A percentile compares a stretch with the other conserved stretches of the same genome.
phyloP scores from a whole-genome alignment of 768 basidiomycete genomes.

The Sarcodon sp. region DNA sequence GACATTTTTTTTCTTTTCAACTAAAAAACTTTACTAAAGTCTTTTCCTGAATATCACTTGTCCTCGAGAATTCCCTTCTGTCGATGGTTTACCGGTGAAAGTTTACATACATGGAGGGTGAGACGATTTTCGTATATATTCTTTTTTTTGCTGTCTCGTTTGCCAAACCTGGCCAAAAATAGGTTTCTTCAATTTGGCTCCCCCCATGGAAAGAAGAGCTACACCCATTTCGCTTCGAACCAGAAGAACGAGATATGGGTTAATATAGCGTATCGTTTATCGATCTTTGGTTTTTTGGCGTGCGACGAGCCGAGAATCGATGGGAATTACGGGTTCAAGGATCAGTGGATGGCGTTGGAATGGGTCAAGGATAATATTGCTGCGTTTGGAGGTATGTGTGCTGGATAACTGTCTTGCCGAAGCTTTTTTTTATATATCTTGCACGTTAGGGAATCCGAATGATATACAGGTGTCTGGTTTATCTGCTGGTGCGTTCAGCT shows the following conservation, averaged over 20 bases:
- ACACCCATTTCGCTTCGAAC: slow-evolving; percentile 56
- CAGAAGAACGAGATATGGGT: slow-evolving; percentile 61
- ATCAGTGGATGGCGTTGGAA: slow-evolving; percentile 66
- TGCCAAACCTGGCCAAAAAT: background rate
- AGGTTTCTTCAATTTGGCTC: slow-evolving; percentile 76
- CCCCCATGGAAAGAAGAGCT: slow-evolving; percentile 44
- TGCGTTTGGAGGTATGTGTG: slow-evolving; percentile 49
- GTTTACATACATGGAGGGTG: slow-evolving; percentile 75
- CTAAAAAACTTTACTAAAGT: slow-evolving; percentile 16
- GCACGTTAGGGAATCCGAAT: slow-evolving; percentile 36
- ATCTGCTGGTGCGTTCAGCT: slow-evolving; percentile 42
- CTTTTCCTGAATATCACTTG: slow-evolving; percentile 53
- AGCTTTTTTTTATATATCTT: background rate
- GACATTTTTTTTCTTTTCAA: background rate
- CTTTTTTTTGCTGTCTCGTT: background rate
- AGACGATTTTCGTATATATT: slow-evolving; percentile 4
- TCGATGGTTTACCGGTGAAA: slow-evolving; percentile 41
- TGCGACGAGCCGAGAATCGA: slow-evolving; percentile 43
- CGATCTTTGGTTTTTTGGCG: slow-evolving; percentile 67
- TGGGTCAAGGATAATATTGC: slow-evolving; percentile 62
- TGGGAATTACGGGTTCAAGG: slow-evolving; percentile 80
- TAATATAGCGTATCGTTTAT: slow-evolving; percentile 66
- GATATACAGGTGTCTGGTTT: slow-evolving; percentile 54
- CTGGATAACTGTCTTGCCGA: background rate
- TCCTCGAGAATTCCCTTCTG: slow-evolving; percentile 39